Percentiles rank a stretch among this genome's conserved stretches.
phyloP scores from a whole-genome alignment of 2,329 filamentous ascomycete species.

The Fusarium scirpi region DNA sequence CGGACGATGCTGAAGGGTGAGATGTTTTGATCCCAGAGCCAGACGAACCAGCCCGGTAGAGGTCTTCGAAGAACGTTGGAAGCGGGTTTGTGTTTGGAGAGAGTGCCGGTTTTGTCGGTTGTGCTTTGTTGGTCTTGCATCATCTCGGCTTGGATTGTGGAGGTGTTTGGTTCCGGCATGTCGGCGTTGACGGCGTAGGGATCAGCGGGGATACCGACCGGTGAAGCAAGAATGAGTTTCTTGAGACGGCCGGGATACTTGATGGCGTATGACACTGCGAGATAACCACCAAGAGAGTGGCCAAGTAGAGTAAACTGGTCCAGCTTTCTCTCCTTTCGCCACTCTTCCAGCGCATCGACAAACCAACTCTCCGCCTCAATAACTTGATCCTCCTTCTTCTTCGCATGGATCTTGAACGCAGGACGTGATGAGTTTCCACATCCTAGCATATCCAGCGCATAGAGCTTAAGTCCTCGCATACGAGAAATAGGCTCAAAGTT shows the following conservation, averaged over 20 bases:
- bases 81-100: slow-evolving; percentile 51
- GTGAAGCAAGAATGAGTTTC: slow-evolving; percentile 94
- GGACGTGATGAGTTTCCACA: slow-evolving; percentile 93
- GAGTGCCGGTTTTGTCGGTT: slow-evolving; percentile 54
- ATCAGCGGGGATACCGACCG: slow-evolving; percentile 94
- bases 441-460: slow-evolving; percentile 92
- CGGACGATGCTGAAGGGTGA: slow-evolving; percentile 94
- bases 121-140: slow-evolving; percentile 75
- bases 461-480: slow-evolving; percentile 84
- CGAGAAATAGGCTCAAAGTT: slow-evolving; percentile 93
- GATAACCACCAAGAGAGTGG: slow-evolving; percentile 93
- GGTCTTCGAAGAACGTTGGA: slow-evolving; percentile 61
- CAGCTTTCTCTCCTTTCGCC: slow-evolving; percentile 88
- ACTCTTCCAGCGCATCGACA: slow-evolving; percentile 94
- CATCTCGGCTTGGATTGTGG: slow-evolving; percentile 81
- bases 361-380: slow-evolving; percentile 95
- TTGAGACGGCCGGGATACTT: slow-evolving; percentile 96
- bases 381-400: slow-evolving; percentile 83
- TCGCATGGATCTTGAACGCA: slow-evolving; percentile 84
- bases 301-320: slow-evolving; percentile 94
- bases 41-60: slow-evolving; percentile 87
- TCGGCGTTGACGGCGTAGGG: slow-evolving; percentile 86
- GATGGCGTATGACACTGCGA: slow-evolving; percentile 92
- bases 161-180: slow-evolving; percentile 81
- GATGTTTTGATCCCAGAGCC: slow-evolving; percentile 96